Evolutionary conservation across 2,329 filamentous ascomycete species (phyloP), one percentile per base, ranked within the genome.

Genomic region (Ceratocystis diversiconidia): DNA sequence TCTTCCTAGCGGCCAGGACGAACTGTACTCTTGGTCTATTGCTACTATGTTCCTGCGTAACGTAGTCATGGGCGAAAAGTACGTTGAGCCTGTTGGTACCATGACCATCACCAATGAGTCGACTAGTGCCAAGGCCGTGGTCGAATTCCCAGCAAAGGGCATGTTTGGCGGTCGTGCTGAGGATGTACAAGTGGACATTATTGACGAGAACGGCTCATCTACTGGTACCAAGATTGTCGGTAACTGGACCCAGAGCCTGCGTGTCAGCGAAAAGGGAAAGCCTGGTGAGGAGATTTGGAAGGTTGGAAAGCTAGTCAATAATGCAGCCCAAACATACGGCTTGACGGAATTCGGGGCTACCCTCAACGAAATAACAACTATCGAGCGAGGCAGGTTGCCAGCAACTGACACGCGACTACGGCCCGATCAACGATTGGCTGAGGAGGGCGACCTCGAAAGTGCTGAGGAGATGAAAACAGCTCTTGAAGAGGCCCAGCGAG

Each of bases 51-150:
- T 96, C 76, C 77, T 99, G 65, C 85, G 94, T 61, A 99, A 99
- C 73, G 90, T 99, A 63, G 95, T 99, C 65, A 92, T 95, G 71
- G 94, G 94, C 48, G 94, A 99, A 75, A 99, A 97, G 76, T 99
- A 99, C 73, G 85, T 97, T 12, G 94, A 99, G 76, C 94, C 94
- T 0, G 90, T 95, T 0, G 92, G 92, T 59, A 90, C 84, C 55
- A 94, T 97, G 89, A 85, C 86, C 28, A 83, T 99, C 43, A 77
- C 84, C 69, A 92, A 92, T 73, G 94, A 99, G 72, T 87, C 82
- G 4, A 90, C 86, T 0, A 90, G 92, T 6, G 85, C 88, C 70
- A 92, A 90, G 73, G 89, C 91, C 0, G 80, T 87, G n/a, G 85
- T 90, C 60, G 91, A 92, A 66, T 99, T 99, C 78, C 95, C 94